Base-by-base conservation (phyloP, 352 stramenopile species). In the Phytopythium sindhum region DNA sequence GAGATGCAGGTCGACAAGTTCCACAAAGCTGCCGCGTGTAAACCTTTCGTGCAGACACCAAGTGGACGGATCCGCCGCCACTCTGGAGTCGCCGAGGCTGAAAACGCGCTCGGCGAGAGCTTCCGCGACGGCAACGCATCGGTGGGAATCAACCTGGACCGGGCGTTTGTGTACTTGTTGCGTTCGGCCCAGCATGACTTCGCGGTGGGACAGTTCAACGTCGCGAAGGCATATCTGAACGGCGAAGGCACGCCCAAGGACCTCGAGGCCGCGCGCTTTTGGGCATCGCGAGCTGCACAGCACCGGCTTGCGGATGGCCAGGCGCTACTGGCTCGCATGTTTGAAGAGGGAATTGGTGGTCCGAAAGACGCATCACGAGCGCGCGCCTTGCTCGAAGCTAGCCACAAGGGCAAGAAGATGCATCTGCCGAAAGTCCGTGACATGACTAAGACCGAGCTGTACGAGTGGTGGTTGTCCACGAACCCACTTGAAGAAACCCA, bases 121-220 rank as follows among this genome's bases (percentile, higher is more conserved):
- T 77, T 77, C 57, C 72, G 69, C 8, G 64, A 80, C 31, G 73
- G 69, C 21, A 73, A 58, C 23, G 42, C 64, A 45, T 26, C 60
- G 9, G 56, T 77, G 5, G 31, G 66, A 21, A 39, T 51, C 26
- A 57, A 80, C 29, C 31, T 64, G 41, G 51, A 67, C 23, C 73
- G 63, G 37, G 63, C 69, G 1, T 80, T 80, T 39, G 44, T 58
- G 6, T 77, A 68, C 42, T 80, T 80, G 29, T 55, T 80, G 42
- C 63, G 62, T 15, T 77, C 69, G 45, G 72, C 72, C 12, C 56
- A 80, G 41, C 72, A 80, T 42, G 72, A 77, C n/a, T 77, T 48
- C 24, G 69, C 72, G 51, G 4, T 69, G 7, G 69, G 72, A 2
- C 69, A 80, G 48, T 75, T 74, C n/a, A 55, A 77, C 52, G 69